These are phyloP conservation scores for Microdochium bolleyi DNA, from an alignment of 2,329 filamentous ascomycete genomes.

Conservation along the genomic window DNA sequence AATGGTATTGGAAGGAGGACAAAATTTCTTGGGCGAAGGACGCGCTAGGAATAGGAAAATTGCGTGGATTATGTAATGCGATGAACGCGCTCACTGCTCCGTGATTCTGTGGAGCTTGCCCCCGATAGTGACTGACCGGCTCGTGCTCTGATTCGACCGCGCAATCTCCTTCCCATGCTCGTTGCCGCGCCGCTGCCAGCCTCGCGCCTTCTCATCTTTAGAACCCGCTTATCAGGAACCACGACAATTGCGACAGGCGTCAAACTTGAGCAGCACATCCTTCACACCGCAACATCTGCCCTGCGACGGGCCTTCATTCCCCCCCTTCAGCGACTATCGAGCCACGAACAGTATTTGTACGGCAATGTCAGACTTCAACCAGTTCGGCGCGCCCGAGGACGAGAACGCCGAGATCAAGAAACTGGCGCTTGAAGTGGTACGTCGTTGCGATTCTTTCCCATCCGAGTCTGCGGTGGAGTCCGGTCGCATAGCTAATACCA, in stretches of 20 bases:
- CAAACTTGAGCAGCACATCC: background rate
- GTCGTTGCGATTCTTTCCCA: conserved; percentile 20
- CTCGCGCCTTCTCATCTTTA: conserved; percentile 1
- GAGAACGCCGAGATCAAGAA: conserved; percentile 77
- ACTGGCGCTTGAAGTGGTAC: conserved; percentile 69
- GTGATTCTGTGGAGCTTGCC: background rate
- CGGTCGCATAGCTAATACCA: conserved; percentile 1
- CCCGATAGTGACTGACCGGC: background rate
- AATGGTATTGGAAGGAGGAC: background rate
- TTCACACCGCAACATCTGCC: background rate
- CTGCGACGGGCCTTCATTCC: conserved; percentile 7
- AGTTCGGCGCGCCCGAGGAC: conserved; percentile 68
- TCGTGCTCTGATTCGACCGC: background rate
- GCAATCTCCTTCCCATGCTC: background rate
- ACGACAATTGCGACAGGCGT: background rate
- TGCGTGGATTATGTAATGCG: background rate
- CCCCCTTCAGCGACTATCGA: conserved; percentile 2
- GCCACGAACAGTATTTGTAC: conserved; percentile 5
- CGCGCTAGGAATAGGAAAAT: background rate
- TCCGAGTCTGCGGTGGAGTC: conserved; percentile 1
- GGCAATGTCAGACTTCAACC: conserved; percentile 68
- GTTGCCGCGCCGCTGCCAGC: background rate
- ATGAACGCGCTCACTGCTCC: background rate
- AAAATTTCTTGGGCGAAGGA: background rate
- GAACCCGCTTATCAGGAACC: too few species aligned